Evolutionary conservation across 2,329 filamentous ascomycete species (phyloP).

Genomic region (Arthrobotrys megalospora): DNA sequence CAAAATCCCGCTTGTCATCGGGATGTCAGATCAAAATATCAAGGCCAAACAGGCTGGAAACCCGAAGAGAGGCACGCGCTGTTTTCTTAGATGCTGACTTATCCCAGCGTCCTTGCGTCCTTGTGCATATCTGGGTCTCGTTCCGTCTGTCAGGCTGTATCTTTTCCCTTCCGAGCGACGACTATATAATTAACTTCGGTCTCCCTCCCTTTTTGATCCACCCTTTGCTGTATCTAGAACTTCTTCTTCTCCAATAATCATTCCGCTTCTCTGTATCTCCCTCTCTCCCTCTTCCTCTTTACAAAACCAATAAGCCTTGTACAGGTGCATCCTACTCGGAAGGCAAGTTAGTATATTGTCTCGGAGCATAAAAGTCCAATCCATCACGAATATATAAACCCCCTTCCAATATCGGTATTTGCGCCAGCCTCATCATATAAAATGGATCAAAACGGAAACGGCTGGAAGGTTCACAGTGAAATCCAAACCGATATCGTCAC

Average conservation of each 20-base stretch:
- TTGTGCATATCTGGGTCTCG: background rate
- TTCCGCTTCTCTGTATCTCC: background rate
- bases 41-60: constrained; percentile 11
- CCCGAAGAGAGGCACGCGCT: constrained; percentile 19
- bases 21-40: constrained; percentile 37
- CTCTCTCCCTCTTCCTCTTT: background rate
- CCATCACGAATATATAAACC: too few species aligned
- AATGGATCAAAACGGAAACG: constrained; percentile 67
- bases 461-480: constrained; percentile 75
- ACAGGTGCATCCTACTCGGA: constrained; percentile 8
- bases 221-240: too few species aligned
- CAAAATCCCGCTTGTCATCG: constrained; percentile 58
- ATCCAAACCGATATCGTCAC: constrained; percentile 98
- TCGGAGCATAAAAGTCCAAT: too few species aligned
- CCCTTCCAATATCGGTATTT: too few species aligned
- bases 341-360: constrained; percentile 11
- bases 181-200: constrained; percentile 21
- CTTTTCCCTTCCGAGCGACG: constrained; percentile 9
- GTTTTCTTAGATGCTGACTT: constrained; percentile 10
- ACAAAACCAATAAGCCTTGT: background rate
- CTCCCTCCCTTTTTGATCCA: background rate
- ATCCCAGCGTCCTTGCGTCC: background rate
- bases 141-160: background rate
- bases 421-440: constrained; percentile 66
- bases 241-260: background rate